These are phyloP conservation scores for Kuraishia ogatae DNA, from an alignment of 805 yeast species.

Conservation along the genomic window DNA sequence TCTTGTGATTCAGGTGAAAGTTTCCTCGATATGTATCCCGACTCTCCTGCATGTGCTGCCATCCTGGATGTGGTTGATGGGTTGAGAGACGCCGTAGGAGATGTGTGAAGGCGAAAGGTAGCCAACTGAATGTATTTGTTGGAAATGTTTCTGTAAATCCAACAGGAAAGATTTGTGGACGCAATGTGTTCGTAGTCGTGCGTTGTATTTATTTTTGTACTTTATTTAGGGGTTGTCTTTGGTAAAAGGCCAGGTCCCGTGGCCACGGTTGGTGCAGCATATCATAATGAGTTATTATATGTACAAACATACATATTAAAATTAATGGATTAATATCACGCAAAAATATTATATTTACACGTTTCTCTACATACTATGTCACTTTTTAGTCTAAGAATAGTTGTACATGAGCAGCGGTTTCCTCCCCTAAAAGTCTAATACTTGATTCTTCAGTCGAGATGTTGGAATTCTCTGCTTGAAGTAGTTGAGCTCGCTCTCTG, in stretches of 20 bases:
- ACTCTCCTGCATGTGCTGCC: slow-evolving; percentile 88
- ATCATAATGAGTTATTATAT: not conserved
- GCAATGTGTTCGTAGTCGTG: too few species aligned
- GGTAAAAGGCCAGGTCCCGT: not conserved
- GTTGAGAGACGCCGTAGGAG: slow-evolving; percentile 46
- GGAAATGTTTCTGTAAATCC: too few species aligned
- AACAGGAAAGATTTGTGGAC: too few species aligned
- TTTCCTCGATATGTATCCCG: slow-evolving; percentile 77
- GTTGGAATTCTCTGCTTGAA: slow-evolving; percentile 14
- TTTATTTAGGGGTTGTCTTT: not conserved
- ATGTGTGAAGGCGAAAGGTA: not conserved
- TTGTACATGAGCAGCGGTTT: not conserved
- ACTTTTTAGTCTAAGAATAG: not conserved
- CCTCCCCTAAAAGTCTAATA: not conserved
- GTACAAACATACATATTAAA: not conserved
- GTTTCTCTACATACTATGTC: not conserved
- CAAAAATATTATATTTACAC: too few species aligned
- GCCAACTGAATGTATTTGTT: too few species aligned
- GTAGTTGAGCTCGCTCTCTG: slow-evolving; percentile 35
- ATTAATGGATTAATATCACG: too few species aligned
- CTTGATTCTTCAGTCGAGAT: slow-evolving; percentile 1
- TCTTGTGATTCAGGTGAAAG: slow-evolving; percentile 83
- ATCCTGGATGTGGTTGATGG: slow-evolving; percentile 76
- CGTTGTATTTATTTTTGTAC: not conserved
- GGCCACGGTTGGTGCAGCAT: not conserved